Base-by-base conservation (phyloP, 805 yeast genomes). In the Candida pseudoglaebosa region DNA sequence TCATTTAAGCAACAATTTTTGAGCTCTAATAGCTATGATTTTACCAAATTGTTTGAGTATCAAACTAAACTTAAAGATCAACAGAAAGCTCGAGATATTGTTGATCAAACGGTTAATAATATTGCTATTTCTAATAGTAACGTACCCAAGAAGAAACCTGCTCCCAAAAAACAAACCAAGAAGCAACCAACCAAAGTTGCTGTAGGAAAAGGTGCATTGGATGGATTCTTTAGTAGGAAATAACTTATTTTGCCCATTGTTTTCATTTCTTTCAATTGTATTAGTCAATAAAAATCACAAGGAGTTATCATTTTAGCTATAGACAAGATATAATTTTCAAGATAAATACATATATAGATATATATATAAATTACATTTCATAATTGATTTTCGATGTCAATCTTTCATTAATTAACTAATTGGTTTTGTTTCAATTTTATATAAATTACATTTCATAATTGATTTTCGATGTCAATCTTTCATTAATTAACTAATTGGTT, bases 201-300 rank as follows among this genome's bases (percentile, higher is more conserved):
- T 1, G 65, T 67, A 1, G 82, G 82, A 1, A 75, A 66, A 47
- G 89, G 93, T 1, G 86, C 88, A 1, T 61, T 84, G 19, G 91
- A 84, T 52, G 73, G 77, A 38, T 81, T 84, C 47, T 83, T 81
- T 56, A 77, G 71, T 21, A 36, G 32, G 13, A 40, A 44, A 19
- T 38, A 16, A 41, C 15, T 18, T 22, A 13, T 28, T n/a, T n/a
- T 33, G 10, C 10, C 19, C n/a, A n/a, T n/a, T n/a, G 8, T 10
- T 9, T 20, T 22, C 12, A 32, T 32, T 33, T 15, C 6, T 10
- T 13, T 14, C n/a, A 20, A 14, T 16, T 33, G 24, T 33, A 33
- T 33, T 33, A 33, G n/a, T 18, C n/a, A n/a, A n/a, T n/a, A n/a
- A 22, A 16, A 30, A 10, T 32, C 26, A 19, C 19, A 20, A 32